Evolutionary conservation across 257 asterid genomes (phyloP).

Genomic region (Lavandula angustifolia): DNA sequence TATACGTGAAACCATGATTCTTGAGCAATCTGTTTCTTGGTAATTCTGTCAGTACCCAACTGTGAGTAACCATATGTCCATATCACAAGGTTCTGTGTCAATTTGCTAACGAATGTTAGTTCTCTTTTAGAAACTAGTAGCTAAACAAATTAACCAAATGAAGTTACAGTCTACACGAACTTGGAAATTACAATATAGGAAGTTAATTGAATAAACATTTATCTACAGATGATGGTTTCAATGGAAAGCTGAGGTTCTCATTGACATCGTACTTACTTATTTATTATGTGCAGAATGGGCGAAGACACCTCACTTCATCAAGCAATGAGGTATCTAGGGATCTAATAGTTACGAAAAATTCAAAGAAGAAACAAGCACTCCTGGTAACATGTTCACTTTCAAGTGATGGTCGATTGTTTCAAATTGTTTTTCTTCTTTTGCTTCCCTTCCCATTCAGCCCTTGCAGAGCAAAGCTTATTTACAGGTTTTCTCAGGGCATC

Average conservation of each 20-base stretch:
- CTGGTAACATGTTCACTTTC: slow-evolving; percentile 58
- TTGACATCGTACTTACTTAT: slow-evolving; percentile 16
- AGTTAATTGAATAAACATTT: slow-evolving; percentile 21
- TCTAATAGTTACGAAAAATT: slow-evolving; percentile 74
- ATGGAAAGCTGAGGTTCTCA: slow-evolving; percentile 19
- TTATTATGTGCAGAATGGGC: slow-evolving; percentile 79
- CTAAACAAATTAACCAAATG: slow-evolving; percentile 20
- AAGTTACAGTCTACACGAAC: slow-evolving; percentile 8
- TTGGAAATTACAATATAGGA: slow-evolving; percentile 24
- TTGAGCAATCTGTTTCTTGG: slow-evolving; percentile 9
- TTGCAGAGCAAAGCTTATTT: slow-evolving; percentile 16
- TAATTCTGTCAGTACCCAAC: slow-evolving; percentile 9
- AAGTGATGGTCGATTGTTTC: slow-evolving; percentile 27
- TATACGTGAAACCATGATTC: slow-evolving; percentile 14
- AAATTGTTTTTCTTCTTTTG: slow-evolving; percentile 26
- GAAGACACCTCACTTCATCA: slow-evolving; percentile 91
- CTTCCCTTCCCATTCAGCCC: slow-evolving; percentile 15
- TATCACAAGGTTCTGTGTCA: slow-evolving; percentile 25
- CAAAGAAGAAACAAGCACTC: slow-evolving; percentile 89
- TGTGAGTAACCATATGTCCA: slow-evolving; percentile 20
- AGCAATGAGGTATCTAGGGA: slow-evolving; percentile 98
- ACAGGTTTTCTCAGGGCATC: slow-evolving; percentile 25
- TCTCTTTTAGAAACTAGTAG: neutral
- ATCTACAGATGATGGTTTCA: slow-evolving; percentile 14
- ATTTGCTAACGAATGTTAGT: slow-evolving; percentile 2